Conservation (phyloP, 2,329 filamentous ascomycete genomes). For the Colletotrichum costaricense region DNA sequence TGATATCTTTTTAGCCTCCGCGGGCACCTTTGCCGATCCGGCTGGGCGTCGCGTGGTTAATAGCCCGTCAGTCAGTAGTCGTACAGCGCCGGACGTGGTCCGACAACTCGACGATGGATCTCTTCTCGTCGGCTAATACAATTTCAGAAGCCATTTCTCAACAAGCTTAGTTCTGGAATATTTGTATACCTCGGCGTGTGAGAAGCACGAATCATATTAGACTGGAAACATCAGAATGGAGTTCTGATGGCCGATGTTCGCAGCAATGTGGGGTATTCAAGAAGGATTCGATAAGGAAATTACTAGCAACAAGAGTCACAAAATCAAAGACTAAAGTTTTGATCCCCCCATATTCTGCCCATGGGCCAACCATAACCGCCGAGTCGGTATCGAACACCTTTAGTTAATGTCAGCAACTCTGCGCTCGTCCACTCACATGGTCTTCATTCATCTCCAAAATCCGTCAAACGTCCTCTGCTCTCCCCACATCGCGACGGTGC, state of each 20-base stretch:
- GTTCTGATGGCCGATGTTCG: slow-evolving; percentile 9
- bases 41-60: not conserved
- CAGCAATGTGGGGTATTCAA: slow-evolving; percentile 6
- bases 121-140: not conserved
- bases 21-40: not conserved
- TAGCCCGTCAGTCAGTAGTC: too few species aligned
- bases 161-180: not conserved
- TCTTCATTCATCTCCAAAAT: not conserved
- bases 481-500: not conserved
- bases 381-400: not conserved
- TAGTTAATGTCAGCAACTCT: not conserved
- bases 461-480: not conserved
- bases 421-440: not conserved
- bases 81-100: slow-evolving; percentile 1
- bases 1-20: not conserved
- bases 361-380: slow-evolving; percentile 2
- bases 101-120: not conserved
- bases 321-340: not conserved
- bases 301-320: not conserved
- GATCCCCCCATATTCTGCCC: not conserved
- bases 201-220: not conserved
- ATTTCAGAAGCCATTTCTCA: not conserved
- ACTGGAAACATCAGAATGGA: not conserved
- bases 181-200: not conserved
- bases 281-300: slow-evolving; percentile 14